These are phyloP conservation scores for Dictyostelium brefeldianum DNA, from an alignment of 78 protist genomes.

Conservation along the genomic window DNA sequence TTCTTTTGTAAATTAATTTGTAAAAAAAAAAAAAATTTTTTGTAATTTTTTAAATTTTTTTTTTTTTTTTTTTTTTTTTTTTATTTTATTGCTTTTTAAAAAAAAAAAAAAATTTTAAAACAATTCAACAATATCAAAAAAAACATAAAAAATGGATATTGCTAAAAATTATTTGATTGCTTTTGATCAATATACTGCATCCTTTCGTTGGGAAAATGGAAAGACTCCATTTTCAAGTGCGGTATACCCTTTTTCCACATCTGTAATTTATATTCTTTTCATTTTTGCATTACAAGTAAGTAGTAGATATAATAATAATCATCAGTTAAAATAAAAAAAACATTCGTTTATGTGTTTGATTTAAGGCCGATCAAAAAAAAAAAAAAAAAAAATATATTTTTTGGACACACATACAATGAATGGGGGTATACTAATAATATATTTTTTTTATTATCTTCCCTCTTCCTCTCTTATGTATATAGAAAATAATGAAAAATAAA, in stretches of 20 bases:
- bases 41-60: no score
- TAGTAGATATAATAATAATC: not conserved
- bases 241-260: conserved; percentile 28
- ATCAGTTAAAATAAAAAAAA: no score
- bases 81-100: no score
- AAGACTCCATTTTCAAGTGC: conserved; percentile 29
- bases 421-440: not conserved
- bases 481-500: conserved; percentile 66
- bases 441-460: not conserved
- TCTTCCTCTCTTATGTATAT: not conserved
- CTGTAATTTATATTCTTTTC: conserved; percentile 36
- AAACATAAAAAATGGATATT: not conserved
- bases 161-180: conserved; percentile 7
- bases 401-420: not conserved
- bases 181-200: conserved; percentile 6
- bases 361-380: not conserved
- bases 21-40: no score
- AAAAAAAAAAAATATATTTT: not conserved
- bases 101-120: no score
- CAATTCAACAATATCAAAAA: no score
- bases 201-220: conserved; percentile 27
- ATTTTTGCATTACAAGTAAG: conserved; percentile 40
- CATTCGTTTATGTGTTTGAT: no score
- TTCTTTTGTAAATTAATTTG: no score
- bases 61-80: no score